Evolutionary conservation across 2,329 filamentous ascomycete genomes (phyloP).

Genomic region (Sphaerulina populicola): DNA sequence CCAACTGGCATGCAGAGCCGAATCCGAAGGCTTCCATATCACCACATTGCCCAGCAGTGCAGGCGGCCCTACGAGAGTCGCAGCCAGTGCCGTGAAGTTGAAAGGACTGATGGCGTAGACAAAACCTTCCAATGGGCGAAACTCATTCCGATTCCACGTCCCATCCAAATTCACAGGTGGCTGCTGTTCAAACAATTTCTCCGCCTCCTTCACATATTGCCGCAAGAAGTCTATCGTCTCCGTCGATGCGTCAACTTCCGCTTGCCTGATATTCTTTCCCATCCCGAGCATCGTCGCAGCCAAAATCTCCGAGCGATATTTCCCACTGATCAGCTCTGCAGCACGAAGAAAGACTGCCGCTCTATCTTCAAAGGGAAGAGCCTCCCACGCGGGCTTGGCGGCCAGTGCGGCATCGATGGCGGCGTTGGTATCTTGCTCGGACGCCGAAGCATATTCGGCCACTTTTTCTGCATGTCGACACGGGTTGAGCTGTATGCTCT

Average conservation of each 20-base stretch:
- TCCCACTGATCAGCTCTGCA: conserved; percentile 76
- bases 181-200: background rate
- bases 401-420: conserved; percentile 77
- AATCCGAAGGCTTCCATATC: conserved; percentile 87
- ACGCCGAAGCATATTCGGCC: conserved; percentile 76
- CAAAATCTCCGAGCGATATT: conserved; percentile 94
- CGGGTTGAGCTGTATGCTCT: background rate
- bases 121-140: conserved; percentile 84
- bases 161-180: background rate
- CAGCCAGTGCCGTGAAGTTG: conserved; percentile 92
- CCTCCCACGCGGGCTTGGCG: conserved; percentile 79
- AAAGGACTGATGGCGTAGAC: conserved; percentile 90
- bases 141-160: conserved; percentile 54
- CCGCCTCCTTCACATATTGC: background rate
- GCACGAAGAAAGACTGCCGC: conserved; percentile 92
- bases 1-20: conserved; percentile 76
- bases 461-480: conserved; percentile 35
- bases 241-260: conserved; percentile 88
- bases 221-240: conserved; percentile 81
- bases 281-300: conserved; percentile 90
- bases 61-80: conserved; percentile 71
- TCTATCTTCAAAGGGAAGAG: conserved; percentile 79
- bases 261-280: conserved; percentile 96
- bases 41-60: conserved; percentile 88
- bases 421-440: conserved; percentile 60